phyloP scores from a whole-genome alignment of 768 basidiomycete genomes.

The Boletus patriciae region DNA sequence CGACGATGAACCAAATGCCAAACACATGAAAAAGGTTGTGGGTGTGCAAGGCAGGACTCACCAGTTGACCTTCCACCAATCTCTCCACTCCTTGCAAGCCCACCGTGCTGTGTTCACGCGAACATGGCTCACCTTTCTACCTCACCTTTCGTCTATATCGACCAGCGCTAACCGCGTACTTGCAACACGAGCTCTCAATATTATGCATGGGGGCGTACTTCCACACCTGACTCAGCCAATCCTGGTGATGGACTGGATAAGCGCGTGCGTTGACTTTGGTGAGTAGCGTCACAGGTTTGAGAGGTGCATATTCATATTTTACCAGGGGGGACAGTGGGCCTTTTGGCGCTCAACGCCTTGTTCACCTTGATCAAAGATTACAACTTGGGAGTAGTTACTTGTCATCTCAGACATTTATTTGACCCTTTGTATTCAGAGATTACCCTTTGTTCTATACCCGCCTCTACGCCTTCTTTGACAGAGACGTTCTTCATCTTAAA shows the following conservation, averaged over 20 bases:
- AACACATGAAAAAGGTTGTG: conserved; percentile 38
- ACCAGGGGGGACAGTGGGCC: conserved; percentile 77
- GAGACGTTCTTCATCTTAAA: conserved; percentile 85
- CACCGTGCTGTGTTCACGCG: conserved; percentile 81
- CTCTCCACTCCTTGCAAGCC: conserved; percentile 70
- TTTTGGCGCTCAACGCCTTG: conserved; percentile 88
- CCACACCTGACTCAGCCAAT: conserved; percentile 79
- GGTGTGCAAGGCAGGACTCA: conserved; percentile 50
- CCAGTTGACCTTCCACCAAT: conserved; percentile 71
- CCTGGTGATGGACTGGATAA: conserved; percentile 90
- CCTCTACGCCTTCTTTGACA: conserved; percentile 86
- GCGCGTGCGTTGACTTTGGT: conserved; percentile 81
- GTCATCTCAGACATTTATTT: conserved; percentile 1
- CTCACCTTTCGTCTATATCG: conserved; percentile 48
- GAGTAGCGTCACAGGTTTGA: conserved; percentile 20
- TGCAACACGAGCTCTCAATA: conserved; percentile 60
- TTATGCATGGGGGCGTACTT: conserved; percentile 81
- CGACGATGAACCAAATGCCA: conserved; percentile 53
- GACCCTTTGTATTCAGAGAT: conserved; percentile 54
- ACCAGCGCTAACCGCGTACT: conserved; percentile 35
- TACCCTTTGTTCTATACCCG: conserved; percentile 95
- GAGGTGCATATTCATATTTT: background rate
- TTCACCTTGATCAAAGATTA: conserved; percentile 91
- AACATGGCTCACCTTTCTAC: conserved; percentile 75
- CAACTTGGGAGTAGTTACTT: conserved; percentile 67